Base-by-base conservation (phyloP, 129 eudicot genomes). In the Tagetes erecta region DNA sequence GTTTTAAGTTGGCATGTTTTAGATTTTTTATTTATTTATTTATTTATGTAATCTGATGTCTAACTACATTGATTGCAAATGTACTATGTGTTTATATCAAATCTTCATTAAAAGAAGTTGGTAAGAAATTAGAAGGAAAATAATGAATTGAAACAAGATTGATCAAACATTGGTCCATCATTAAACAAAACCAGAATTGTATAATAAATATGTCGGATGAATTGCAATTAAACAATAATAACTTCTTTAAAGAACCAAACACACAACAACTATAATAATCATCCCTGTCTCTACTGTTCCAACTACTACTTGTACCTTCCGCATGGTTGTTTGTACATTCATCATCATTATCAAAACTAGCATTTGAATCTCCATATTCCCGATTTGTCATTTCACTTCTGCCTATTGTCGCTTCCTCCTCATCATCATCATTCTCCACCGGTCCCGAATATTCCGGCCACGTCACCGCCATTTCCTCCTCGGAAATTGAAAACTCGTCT, bases 171-270 rank as follows among this genome's bases (percentile, higher is more conserved):
- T 56, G 35, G 63, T 73, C 58, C 50, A 57, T 8, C 67, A 53
- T 35, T 73, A 53, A 79, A 79, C 78, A 65, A 37, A 73, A 72
- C 53, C 74, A 79, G 60, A 57, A 13, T 20, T 77, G 46, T 45
- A 68, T 69, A 72, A 79, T 73, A 65, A 79, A 79, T 79, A 33
- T 79, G 78, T 79, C 83, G 83, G 78, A 58, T 55, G 68, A 38
- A 72, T 72, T 65, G 30, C 36, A 51, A 36, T 72, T 79, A 42
- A 72, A 72, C 78, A 79, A 55, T 13, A 72, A 67, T 36, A 45
- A 50, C 8, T 1, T 72, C 30, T 66, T 46, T 36, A 72, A 42
- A 11, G 68, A 65, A 65, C 36, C 52, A 72, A 36, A 45, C 68
- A 63, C 11, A 81, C 56, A 70, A 70, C 84, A 75, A 73, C 81